phyloP scores from a whole-genome alignment of 2,329 filamentous ascomycete species.

The Acrodontium crateriforme region DNA sequence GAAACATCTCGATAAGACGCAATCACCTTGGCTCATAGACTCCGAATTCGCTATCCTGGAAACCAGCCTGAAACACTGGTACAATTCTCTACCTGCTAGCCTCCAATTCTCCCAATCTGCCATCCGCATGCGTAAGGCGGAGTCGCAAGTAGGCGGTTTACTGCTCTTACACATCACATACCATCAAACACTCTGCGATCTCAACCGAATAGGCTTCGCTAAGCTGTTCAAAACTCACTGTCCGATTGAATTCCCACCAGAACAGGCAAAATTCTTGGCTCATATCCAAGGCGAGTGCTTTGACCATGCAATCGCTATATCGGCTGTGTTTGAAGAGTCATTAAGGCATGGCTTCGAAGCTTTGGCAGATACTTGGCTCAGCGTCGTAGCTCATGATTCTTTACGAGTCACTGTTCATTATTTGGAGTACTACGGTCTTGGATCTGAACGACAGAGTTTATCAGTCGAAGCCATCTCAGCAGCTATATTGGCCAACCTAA shows the following conservation, averaged over 20 bases:
- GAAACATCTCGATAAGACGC: slow-evolving; percentile 12
- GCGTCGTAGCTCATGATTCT: slow-evolving; percentile 13
- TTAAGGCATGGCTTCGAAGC: slow-evolving; percentile 12
- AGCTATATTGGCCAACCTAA: slow-evolving; percentile 12
- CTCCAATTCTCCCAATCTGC: slow-evolving; percentile 13
- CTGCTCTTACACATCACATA: slow-evolving; percentile 12
- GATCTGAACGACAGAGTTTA: slow-evolving; percentile 10
- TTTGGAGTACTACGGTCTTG: slow-evolving; percentile 11
- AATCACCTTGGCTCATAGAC: slow-evolving; percentile 11
- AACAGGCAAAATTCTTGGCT: slow-evolving; percentile 10
- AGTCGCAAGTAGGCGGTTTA: slow-evolving; percentile 11
- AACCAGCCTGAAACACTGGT: slow-evolving; percentile 10
- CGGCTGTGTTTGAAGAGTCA: slow-evolving; percentile 12
- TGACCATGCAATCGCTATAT: slow-evolving; percentile 11
- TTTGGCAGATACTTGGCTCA: slow-evolving; percentile 12
- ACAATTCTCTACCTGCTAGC: slow-evolving; percentile 12
- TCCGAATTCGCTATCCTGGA: slow-evolving; percentile 14
- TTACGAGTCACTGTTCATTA: slow-evolving; percentile 16
- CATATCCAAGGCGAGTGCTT: slow-evolving; percentile 12
- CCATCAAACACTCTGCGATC: slow-evolving; percentile 14
- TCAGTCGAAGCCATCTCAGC: slow-evolving; percentile 11
- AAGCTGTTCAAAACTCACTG: slow-evolving; percentile 12
- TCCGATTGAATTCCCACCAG: slow-evolving; percentile 10
- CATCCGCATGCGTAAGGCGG: slow-evolving; percentile 14
- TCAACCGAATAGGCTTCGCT: slow-evolving; percentile 10